These are phyloP conservation scores for Penstemon barbatus DNA, from an alignment of 257 asterid species.

Conservation along the genomic window DNA sequence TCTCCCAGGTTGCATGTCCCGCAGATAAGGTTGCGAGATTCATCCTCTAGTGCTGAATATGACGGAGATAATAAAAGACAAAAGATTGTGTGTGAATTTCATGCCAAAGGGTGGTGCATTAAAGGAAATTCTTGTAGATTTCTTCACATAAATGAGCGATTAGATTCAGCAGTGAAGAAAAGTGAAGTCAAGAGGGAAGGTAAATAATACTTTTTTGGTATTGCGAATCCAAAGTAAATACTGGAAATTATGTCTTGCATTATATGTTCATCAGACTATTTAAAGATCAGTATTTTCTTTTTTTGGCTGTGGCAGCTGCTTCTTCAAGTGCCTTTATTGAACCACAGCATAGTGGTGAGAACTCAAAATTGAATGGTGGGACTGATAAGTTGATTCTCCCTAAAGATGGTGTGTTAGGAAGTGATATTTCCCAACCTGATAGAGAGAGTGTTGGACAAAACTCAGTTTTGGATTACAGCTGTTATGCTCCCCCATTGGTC, in stretches of 20 bases:
- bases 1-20: slow-evolving; percentile 65
- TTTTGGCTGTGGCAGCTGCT: slow-evolving; percentile 46
- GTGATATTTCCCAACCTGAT: slow-evolving; percentile 28
- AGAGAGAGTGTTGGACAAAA: slow-evolving; percentile 34
- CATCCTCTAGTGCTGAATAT: slow-evolving; percentile 43
- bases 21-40: slow-evolving; percentile 51
- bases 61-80: slow-evolving; percentile 52
- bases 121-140: slow-evolving; percentile 81
- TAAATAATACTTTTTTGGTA: slow-evolving; percentile 36
- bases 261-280: slow-evolving; percentile 29
- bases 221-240: slow-evolving; percentile 17
- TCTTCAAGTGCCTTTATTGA: slow-evolving; percentile 39
- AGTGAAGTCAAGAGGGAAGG: slow-evolving; percentile 50
- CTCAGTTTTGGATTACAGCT: slow-evolving; percentile 30
- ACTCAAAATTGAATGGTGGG: slow-evolving; percentile 38
- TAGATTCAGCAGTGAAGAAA: slow-evolving; percentile 40
- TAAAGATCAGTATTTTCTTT: slow-evolving; percentile 27
- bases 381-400: slow-evolving; percentile 27
- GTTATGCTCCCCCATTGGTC: slow-evolving; percentile 37
- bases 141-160: slow-evolving; percentile 64
- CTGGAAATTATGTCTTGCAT: slow-evolving; percentile 26
- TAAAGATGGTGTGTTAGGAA: slow-evolving; percentile 29
- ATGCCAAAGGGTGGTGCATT: slow-evolving; percentile 93
- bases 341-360: slow-evolving; percentile 41
- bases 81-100: slow-evolving; percentile 65